phyloP scores from a whole-genome alignment of 495 filamentous ascomycete genomes.

The Aspergillus nidulans region DNA sequence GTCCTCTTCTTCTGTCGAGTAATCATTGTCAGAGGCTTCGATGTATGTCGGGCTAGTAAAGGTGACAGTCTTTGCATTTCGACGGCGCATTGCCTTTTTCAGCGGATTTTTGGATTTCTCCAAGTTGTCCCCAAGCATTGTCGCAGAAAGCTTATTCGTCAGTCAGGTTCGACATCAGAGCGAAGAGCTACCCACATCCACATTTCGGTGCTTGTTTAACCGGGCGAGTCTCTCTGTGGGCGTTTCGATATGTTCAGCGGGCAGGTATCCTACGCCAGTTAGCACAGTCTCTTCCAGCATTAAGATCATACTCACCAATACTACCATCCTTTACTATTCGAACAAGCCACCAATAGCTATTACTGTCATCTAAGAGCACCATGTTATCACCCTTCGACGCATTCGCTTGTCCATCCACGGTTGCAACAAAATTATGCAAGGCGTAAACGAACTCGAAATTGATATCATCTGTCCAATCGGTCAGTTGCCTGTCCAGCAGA shows the following conservation, averaged over 20 bases:
- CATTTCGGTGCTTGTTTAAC: slow-evolving; percentile 96
- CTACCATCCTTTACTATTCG: slow-evolving; percentile 94
- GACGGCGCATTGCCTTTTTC: slow-evolving; percentile 82
- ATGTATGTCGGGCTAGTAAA: slow-evolving; percentile 85
- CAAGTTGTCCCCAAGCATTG: slow-evolving; percentile 87
- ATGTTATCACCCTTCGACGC: slow-evolving; percentile 98
- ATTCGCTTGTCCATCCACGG: slow-evolving; percentile 97
- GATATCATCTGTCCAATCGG: slow-evolving; percentile 91
- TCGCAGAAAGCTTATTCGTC: slow-evolving; percentile 69
- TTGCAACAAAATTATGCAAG: slow-evolving; percentile 94
- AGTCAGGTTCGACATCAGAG: slow-evolving; percentile 6
- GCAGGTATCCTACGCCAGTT: slow-evolving; percentile 70
- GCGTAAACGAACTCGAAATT: slow-evolving; percentile 99
- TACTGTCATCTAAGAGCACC: slow-evolving; percentile 99
- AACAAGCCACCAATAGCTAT: slow-evolving; percentile 99
- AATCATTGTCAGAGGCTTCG: slow-evolving; percentile 86
- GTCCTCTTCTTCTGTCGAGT: slow-evolving; percentile 78
- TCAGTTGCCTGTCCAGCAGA: slow-evolving; percentile 15
- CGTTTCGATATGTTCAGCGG: slow-evolving; percentile 97
- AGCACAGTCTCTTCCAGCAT: slow-evolving; percentile 10
- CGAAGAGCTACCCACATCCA: slow-evolving; percentile 66
- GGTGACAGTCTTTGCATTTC: slow-evolving; percentile 83
- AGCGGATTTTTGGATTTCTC: slow-evolving; percentile 87
- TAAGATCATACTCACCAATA: slow-evolving; percentile 62
- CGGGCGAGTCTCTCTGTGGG: slow-evolving; percentile 91